These are phyloP conservation scores for Barnettozyma pratensis DNA, from an alignment of 805 yeast genomes.

Conservation along the genomic window DNA sequence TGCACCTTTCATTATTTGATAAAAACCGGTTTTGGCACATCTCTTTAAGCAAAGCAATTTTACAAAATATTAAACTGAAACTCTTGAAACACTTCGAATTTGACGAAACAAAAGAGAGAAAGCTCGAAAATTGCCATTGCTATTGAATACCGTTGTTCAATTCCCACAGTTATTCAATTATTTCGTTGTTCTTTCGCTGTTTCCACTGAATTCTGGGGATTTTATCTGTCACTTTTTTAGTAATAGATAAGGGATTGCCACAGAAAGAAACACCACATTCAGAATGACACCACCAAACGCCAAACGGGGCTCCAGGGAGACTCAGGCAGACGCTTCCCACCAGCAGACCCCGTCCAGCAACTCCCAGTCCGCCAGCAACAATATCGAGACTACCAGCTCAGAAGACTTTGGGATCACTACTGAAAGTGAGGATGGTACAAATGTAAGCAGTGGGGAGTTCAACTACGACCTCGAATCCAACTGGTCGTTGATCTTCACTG, in stretches of 20 bases:
- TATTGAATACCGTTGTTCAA: neutral
- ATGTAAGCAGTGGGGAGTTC: slow-evolving; percentile 8
- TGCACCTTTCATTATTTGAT: no score
- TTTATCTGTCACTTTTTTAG: neutral
- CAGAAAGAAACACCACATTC: neutral
- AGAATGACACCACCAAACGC: neutral
- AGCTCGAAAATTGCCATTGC: neutral
- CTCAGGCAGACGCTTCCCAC: neutral
- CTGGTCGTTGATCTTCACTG: slow-evolving; percentile 27
- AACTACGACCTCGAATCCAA: slow-evolving; percentile 20
- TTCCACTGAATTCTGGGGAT: neutral
- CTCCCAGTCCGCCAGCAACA: neutral
- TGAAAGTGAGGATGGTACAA: slow-evolving; percentile 1
- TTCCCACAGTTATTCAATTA: neutral
- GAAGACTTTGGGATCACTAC: slow-evolving; percentile 1
- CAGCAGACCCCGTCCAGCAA: neutral
- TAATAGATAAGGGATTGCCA: neutral
- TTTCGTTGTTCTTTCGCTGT: neutral
- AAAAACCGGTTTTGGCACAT: no score
- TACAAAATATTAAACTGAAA: no score
- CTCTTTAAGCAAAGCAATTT: no score
- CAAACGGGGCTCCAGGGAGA: no score
- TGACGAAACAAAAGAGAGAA: no score
- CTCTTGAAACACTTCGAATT: no score
- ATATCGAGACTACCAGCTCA: neutral